phyloP scores from a whole-genome alignment of 2,329 filamentous ascomycete genomes.

The Graphiopsis chlorocephala region DNA sequence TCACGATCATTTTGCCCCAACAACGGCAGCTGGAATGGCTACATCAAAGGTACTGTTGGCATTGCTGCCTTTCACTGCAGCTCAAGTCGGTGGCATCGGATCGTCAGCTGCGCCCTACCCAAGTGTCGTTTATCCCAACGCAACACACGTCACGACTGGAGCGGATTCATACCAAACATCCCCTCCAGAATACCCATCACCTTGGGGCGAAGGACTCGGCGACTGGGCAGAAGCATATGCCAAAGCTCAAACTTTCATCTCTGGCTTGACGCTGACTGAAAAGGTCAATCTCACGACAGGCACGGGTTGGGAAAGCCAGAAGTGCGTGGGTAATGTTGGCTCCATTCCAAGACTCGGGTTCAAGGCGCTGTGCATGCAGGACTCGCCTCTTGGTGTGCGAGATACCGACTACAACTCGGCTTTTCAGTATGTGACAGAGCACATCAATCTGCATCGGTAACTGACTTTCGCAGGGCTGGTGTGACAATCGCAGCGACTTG shows the following conservation, averaged over 20 bases:
- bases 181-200: constrained; percentile 30
- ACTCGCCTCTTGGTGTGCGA: constrained; percentile 37
- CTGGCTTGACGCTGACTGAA: constrained; percentile 34
- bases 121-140: background rate
- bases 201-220: constrained; percentile 27
- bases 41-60: background rate
- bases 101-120: background rate
- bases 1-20: background rate
- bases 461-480: constrained; percentile 52
- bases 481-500: constrained; percentile 75
- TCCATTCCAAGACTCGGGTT: constrained; percentile 41
- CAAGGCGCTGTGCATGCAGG: constrained; percentile 41
- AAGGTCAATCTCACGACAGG: constrained; percentile 57
- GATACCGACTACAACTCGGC: constrained; percentile 35
- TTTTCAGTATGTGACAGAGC: constrained; percentile 54
- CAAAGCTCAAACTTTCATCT: constrained; percentile 31
- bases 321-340: constrained; percentile 59
- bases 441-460: no score
- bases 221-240: constrained; percentile 37
- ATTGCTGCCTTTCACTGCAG: background rate
- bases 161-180: constrained; percentile 27
- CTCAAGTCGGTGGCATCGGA: constrained; percentile 1
- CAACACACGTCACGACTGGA: constrained; percentile 22
- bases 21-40: background rate
- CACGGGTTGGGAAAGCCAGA: constrained; percentile 60